phyloP scores from a whole-genome alignment of 257 asterid genomes.

The Thymus quinquecostatus region DNA sequence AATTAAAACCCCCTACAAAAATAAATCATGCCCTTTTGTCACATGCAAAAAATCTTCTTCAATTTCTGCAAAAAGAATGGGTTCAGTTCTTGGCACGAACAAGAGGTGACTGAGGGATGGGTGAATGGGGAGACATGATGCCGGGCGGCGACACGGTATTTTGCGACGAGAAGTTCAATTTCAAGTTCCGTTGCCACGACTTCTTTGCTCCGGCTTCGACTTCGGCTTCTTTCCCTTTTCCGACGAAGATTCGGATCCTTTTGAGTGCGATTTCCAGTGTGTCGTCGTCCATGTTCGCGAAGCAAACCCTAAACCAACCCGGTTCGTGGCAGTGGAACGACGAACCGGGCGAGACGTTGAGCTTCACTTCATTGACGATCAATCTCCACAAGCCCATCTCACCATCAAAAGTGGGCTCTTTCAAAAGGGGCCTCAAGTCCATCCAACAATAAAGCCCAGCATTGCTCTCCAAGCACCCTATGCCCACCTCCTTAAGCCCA shows the following conservation, averaged over 20 bases:
- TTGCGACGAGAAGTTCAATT: constrained; percentile 46
- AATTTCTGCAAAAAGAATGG: not conserved
- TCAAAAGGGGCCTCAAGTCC: constrained; percentile 61
- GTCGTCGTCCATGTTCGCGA: constrained; percentile 75
- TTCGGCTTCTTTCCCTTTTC: not conserved
- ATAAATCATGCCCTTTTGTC: not conserved
- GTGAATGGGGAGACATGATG: constrained; percentile 54
- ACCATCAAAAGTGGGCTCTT: constrained; percentile 51
- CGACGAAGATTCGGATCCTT: constrained; percentile 56
- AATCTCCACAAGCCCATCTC: constrained; percentile 65
- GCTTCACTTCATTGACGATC: constrained; percentile 60
- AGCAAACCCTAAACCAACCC: constrained; percentile 87
- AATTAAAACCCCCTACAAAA: not conserved
- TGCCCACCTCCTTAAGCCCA: constrained; percentile 52
- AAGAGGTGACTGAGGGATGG: constrained; percentile 52
- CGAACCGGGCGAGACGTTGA: constrained; percentile 77
- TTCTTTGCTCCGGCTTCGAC: constrained; percentile 8
- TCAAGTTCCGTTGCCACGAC: constrained; percentile 45
- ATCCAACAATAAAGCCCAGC: constrained; percentile 88
- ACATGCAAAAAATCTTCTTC: not conserved
- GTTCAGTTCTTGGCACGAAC: constrained; percentile 37
- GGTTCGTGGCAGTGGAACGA: constrained; percentile 79
- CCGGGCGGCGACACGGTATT: constrained; percentile 37
- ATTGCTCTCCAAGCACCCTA: constrained; percentile 62
- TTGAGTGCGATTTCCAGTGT: constrained; percentile 54